phyloP scores from a whole-genome alignment of 192 early-diverging fungal species.

The Backusella macrospora region DNA sequence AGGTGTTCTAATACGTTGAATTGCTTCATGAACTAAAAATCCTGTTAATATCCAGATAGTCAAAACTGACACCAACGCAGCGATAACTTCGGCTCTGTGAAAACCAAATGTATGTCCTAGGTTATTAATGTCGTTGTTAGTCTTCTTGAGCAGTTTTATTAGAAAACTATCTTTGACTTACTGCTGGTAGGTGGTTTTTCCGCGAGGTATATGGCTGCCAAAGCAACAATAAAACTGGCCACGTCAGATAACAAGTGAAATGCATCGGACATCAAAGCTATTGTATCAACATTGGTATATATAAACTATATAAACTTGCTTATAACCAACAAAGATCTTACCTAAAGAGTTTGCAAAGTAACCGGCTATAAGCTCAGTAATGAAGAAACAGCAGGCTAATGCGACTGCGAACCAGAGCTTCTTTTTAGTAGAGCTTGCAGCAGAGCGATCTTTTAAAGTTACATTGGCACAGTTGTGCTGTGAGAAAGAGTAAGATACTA shows the following conservation, averaged over 20 bases:
- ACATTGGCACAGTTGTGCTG: conserved; percentile 28
- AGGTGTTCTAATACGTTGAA: conserved; percentile 66
- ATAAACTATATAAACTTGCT: background rate
- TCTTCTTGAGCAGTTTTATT: background rate
- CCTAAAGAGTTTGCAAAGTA: conserved; percentile 54
- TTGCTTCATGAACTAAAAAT: conserved; percentile 70
- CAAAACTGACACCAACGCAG: conserved; percentile 74
- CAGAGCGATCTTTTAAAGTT: conserved; percentile 6
- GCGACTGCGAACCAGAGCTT: conserved; percentile 59
- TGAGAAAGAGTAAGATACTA: conserved; percentile 21
- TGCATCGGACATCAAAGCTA: conserved; percentile 76
- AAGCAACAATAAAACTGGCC: conserved; percentile 72
- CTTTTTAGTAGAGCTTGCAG: conserved; percentile 30
- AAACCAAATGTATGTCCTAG: conserved; percentile 72
- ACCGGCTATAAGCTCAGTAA: conserved; percentile 65
- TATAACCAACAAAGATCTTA: conserved; percentile 21
- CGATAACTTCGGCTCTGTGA: conserved; percentile 78
- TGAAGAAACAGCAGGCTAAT: conserved; percentile 65
- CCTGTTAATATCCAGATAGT: conserved; percentile 80
- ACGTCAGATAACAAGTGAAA: conserved; percentile 78
- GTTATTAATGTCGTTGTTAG: background rate
- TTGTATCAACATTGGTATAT: background rate
- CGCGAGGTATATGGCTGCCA: conserved; percentile 67
- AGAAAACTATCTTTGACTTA: conserved; percentile 23
- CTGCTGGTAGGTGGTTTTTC: conserved; percentile 63